Base-by-base conservation (phyloP, 306 rosid genomes). In the Inga leiocalycina region DNA sequence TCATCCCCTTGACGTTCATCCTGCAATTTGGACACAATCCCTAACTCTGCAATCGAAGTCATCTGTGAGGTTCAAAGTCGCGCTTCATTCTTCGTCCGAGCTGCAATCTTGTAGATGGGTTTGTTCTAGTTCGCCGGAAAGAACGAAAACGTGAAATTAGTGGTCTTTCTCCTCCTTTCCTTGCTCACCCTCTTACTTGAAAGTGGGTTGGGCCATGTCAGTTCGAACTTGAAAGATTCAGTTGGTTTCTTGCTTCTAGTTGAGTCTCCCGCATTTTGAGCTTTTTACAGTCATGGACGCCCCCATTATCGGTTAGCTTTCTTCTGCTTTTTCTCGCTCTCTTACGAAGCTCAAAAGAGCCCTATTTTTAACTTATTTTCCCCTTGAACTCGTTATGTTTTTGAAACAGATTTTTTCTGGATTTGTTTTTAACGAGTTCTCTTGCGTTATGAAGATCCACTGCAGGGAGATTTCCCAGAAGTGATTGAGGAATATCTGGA, bases 401-500 rank as follows among this genome's bases (percentile, higher is more conserved):
- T 68, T 7, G 14, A 3, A 8, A 35, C 27, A 1, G 22, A 7
- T 37, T 35, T 9, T 68, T 68, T 6, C 20, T 30, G 39, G 3
- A 8, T 70, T 41, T 69, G 16, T 45, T 45, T 48, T 34, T 27
- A 3, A 45, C 9, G 17, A 73, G 24, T 45, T 24, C 12, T 73
- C 8, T 45, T 30, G 41, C 22, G 15, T 73, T 73, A 27, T 70
- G 43, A 73, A 73, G 59, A 73, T 8, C 77, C 99, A 1, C 75
- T 92, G 87, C 99, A 91, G 83, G 99, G 98, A 20, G 97, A 97
- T 86, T 97, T 97, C 75, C 99, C 97, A 0, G 98, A 97, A 89
- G 98, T 97, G 61, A 97, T 94, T n/a, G 99, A 97, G 82, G 98
- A 97, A 89, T 97, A 87, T 85, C 70, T 97, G 85, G 98, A 97